phyloP scores from a whole-genome alignment of 2,329 filamentous ascomycete genomes.

The Sclerotinia trifoliorum region DNA sequence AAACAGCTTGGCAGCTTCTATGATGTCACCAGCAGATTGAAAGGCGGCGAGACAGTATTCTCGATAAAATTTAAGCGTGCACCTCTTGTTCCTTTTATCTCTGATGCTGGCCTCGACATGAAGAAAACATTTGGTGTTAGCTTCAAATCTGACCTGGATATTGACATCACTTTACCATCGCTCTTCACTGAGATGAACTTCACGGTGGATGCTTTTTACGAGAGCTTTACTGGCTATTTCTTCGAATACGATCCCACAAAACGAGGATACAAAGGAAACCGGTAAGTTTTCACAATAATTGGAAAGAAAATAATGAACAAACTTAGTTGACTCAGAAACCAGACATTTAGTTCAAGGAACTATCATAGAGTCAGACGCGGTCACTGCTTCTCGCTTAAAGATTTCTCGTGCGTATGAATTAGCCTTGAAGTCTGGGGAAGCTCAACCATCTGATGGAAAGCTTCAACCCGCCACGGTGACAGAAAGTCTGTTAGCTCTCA shows the following conservation, averaged over 20 bases:
- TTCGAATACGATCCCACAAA: constrained; percentile 7
- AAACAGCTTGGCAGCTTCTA: constrained; percentile 1
- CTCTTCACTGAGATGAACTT: neutral
- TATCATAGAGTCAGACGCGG: neutral
- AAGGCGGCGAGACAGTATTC: neutral
- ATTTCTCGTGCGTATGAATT: constrained; percentile 1
- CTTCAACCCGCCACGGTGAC: constrained; percentile 6
- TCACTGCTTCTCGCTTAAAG: neutral
- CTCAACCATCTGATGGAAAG: neutral
- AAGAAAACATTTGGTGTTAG: neutral
- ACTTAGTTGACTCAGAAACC: neutral
- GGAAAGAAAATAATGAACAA: neutral
- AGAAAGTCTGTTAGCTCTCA: neutral
- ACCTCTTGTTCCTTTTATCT: constrained; percentile 1
- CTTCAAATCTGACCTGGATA: constrained; percentile 3
- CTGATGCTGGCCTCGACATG: neutral
- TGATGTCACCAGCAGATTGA: neutral
- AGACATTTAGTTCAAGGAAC: neutral
- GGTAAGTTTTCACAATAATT: neutral
- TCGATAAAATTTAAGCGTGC: neutral
- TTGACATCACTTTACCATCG: neutral
- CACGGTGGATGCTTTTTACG: neutral
- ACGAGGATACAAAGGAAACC: neutral
- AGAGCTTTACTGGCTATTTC: neutral
- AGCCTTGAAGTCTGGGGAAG: neutral